Base-by-base conservation (phyloP, 2,329 filamentous ascomycete genomes). In the Emmonsiellopsis sp. region DNA sequence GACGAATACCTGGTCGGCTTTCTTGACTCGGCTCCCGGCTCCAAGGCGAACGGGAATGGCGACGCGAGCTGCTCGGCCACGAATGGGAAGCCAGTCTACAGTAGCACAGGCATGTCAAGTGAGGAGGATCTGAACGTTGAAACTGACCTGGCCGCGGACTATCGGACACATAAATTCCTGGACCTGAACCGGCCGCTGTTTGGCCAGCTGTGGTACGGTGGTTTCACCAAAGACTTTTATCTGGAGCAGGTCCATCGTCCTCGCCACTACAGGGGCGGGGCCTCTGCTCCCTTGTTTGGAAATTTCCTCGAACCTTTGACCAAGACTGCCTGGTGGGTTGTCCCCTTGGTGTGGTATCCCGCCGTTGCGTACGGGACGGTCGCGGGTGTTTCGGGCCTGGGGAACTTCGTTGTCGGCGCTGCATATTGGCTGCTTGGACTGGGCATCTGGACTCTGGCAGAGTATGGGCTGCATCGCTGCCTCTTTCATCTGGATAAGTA, bases 271-370 rank as follows among this genome's bases (percentile, higher is more conserved):
- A 94, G 85, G 68, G 92, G 92, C 59, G 93, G 93, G 55, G 83
- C 84, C 57, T 96, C 90, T 6, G 93, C 93, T 39, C 93, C 93
- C 17, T 74, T 98, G 27, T 98, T 98, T 71, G 93, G 93, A 56
- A 97, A 98, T 73, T 95, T 98, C 69, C 77, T 98, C n/a, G 93
- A 98, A 73, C 93, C 93, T n/a, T 74, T 98, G 55, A 91, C 85
- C 69, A 87, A 91, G 77, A 98, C 93, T 2, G 82, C 93, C 1
- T 98, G 93, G 93, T 98, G 86, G 83, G 69, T 95, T 44, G 79
- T 98, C 9, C 93, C 93, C 2, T 77, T 77, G 0, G 56, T 95
- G 1, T 98, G 93, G 93, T 68, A 93, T 42, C 93, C 93, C n/a
- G 80, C 77, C 14, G 80, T 95, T 42, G 62, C 75, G 8, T 95